phyloP scores from a whole-genome alignment of 495 filamentous ascomycete species.

The Tuber aestivum region DNA sequence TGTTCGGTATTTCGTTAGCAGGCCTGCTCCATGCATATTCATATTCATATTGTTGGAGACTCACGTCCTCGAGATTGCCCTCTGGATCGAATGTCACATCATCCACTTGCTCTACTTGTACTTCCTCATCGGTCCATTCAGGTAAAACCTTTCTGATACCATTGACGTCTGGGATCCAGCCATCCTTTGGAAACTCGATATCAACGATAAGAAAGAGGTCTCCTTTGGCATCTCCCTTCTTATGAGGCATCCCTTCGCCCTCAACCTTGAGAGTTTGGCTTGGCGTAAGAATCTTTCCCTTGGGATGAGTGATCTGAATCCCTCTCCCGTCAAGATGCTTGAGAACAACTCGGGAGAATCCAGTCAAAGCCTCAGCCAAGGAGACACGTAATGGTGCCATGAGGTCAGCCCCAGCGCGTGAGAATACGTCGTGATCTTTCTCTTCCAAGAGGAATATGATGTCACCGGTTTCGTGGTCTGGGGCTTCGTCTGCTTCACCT shows the following conservation, averaged over 20 bases:
- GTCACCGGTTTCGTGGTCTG: conserved; percentile 84
- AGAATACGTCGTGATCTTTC: conserved; percentile 71
- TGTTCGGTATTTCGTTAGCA: conserved; percentile 33
- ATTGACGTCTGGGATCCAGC: conserved; percentile 67
- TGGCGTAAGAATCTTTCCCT: conserved; percentile 69
- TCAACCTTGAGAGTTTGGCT: conserved; percentile 74
- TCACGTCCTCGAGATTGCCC: conserved; percentile 71
- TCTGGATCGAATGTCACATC: conserved; percentile 80
- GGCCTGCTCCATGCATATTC: not conserved
- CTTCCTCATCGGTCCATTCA: conserved; percentile 44
- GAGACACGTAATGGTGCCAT: conserved; percentile 71
- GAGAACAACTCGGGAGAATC: conserved; percentile 83
- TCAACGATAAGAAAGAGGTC: conserved; percentile 83
- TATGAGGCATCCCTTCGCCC: conserved; percentile 90
- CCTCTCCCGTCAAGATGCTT: conserved; percentile 93
- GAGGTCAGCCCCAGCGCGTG: conserved; percentile 74
- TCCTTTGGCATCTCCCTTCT: conserved; percentile 73
- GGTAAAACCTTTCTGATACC: conserved; percentile 71
- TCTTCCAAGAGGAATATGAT: conserved; percentile 84
- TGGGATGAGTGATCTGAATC: conserved; percentile 68
- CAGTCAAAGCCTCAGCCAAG: conserved; percentile 74
- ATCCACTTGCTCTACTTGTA: conserved; percentile 67
- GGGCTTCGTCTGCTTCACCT: conserved; percentile 91
- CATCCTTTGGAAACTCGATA: conserved; percentile 79
- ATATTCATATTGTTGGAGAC: conserved; percentile 32